These are phyloP conservation scores for Salix koriyanagi DNA, from an alignment of 345 rosid species.

Conservation along the genomic window DNA sequence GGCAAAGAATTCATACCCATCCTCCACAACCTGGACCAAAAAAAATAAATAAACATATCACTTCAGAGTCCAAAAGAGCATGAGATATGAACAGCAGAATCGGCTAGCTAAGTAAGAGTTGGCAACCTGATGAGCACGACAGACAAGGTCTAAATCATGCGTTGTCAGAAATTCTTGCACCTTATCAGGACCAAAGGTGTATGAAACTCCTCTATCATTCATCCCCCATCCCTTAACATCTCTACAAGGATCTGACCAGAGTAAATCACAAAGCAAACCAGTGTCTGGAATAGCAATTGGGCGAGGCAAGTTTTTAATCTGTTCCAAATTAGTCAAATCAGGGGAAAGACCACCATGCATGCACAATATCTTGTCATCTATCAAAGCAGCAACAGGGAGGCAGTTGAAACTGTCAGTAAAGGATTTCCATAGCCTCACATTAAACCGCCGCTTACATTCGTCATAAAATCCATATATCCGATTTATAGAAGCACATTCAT, in stretches of 20 bases:
- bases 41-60: not conserved
- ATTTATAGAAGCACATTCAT: slow-evolving; percentile 84
- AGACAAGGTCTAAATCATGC: slow-evolving; percentile 82
- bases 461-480: slow-evolving; percentile 86
- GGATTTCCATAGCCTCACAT: slow-evolving; percentile 80
- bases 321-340: slow-evolving; percentile 67
- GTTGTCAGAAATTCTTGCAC: slow-evolving; percentile 66
- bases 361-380: slow-evolving; percentile 82
- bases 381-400: slow-evolving; percentile 80
- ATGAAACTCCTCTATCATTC: slow-evolving; percentile 85
- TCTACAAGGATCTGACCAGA: slow-evolving; percentile 89
- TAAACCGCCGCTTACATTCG: slow-evolving; percentile 83
- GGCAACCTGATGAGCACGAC: slow-evolving; percentile 89
- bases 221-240: slow-evolving; percentile 81
- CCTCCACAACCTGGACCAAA: slow-evolving; percentile 78
- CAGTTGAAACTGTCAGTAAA: slow-evolving; percentile 83
- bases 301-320: slow-evolving; percentile 60
- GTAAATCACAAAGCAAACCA: slow-evolving; percentile 78
- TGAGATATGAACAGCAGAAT: not conserved
- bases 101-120: not conserved
- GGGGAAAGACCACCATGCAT: slow-evolving; percentile 97
- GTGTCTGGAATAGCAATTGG: slow-evolving; percentile 70
- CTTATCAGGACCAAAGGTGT: slow-evolving; percentile 73
- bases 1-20: slow-evolving; percentile 97
- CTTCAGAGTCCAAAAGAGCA: slow-evolving; percentile 7